Evolutionary conservation across 495 filamentous ascomycete genomes (phyloP).

Genomic region (Aspergillus affinis): DNA sequence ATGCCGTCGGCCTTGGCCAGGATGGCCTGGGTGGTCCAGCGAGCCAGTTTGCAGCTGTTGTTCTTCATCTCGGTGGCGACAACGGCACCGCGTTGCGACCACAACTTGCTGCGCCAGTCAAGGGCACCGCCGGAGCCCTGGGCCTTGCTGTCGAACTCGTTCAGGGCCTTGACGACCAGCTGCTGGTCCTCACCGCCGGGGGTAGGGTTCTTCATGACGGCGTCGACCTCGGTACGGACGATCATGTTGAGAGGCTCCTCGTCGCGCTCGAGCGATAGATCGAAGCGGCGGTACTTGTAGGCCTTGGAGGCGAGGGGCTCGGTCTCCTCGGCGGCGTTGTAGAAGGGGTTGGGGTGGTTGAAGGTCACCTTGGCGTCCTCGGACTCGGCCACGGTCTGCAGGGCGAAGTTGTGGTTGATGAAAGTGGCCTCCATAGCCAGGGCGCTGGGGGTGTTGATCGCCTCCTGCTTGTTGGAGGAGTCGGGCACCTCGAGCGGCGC

Average conservation of each 20-base stretch:
- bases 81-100: conserved; percentile 89
- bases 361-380: conserved; percentile 75
- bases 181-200: conserved; percentile 79
- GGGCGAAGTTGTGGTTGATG: conserved; percentile 99
- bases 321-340: conserved; percentile 87
- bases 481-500: conserved; percentile 88
- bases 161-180: conserved; percentile 90
- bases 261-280: conserved; percentile 84
- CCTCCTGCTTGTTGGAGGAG: conserved; percentile 76
- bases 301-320: conserved; percentile 92
- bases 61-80: conserved; percentile 99
- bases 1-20: conserved; percentile 93
- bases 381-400: conserved; percentile 86
- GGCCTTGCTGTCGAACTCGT: conserved; percentile 98
- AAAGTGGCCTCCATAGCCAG: conserved; percentile 95
- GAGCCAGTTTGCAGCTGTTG: conserved; percentile 94
- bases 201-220: conserved; percentile 88
- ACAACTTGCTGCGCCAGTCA: conserved; percentile 94
- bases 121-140: conserved; percentile 90
- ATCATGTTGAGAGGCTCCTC: conserved; percentile 90
- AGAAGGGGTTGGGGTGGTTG: conserved; percentile 92
- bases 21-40: conserved; percentile 95
- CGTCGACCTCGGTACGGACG: conserved; percentile 95
- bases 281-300: conserved; percentile 97
- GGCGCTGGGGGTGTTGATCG: conserved; percentile 86